A percentile compares a stretch with the other conserved stretches of the same genome.
phyloP scores from a whole-genome alignment of 2,329 filamentous ascomycete genomes.

The Botrytis elliptica region DNA sequence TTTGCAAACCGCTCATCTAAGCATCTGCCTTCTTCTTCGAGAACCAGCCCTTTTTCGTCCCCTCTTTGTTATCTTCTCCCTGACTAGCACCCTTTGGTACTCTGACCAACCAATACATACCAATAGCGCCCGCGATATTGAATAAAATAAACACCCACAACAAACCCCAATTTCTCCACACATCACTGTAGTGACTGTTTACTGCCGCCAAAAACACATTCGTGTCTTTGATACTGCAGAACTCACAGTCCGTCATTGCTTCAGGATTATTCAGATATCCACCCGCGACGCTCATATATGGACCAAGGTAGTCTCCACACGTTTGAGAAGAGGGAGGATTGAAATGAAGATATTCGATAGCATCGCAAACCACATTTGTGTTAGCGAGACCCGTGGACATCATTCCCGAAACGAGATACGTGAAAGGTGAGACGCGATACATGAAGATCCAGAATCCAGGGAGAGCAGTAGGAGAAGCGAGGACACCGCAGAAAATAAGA shows the following conservation, averaged over 20 bases:
- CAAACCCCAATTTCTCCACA: conserved; percentile 69
- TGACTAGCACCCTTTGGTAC: conserved; percentile 44
- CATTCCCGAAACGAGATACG: conserved; percentile 75
- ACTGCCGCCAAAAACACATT: conserved; percentile 52
- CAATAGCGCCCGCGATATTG: conserved; percentile 52
- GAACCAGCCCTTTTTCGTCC: conserved; percentile 14
- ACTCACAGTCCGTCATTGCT: conserved; percentile 54
- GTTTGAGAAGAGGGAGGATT: conserved; percentile 56
- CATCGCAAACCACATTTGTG: conserved; percentile 62
- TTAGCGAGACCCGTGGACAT: conserved; percentile 69
- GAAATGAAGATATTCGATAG: conserved; percentile 69
- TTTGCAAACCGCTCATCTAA: neutral
- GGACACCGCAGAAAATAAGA: conserved; percentile 75
- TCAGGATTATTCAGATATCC: conserved; percentile 54
- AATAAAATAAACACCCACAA: conserved; percentile 47
- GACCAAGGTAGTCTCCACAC: conserved; percentile 58
- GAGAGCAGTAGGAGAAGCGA: conserved; percentile 60
- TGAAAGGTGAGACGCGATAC: conserved; percentile 80
- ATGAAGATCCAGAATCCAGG: conserved; percentile 83
- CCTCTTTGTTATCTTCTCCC: conserved; percentile 15
- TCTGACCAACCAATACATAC: conserved; percentile 53
- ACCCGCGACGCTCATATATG: conserved; percentile 50
- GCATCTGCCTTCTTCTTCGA: conserved; percentile 12
- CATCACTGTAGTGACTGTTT: conserved; percentile 53
- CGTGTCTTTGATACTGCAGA: conserved; percentile 52